phyloP scores from a whole-genome alignment of 176 grass and related monocot species.

The Triticum timopheevii region DNA sequence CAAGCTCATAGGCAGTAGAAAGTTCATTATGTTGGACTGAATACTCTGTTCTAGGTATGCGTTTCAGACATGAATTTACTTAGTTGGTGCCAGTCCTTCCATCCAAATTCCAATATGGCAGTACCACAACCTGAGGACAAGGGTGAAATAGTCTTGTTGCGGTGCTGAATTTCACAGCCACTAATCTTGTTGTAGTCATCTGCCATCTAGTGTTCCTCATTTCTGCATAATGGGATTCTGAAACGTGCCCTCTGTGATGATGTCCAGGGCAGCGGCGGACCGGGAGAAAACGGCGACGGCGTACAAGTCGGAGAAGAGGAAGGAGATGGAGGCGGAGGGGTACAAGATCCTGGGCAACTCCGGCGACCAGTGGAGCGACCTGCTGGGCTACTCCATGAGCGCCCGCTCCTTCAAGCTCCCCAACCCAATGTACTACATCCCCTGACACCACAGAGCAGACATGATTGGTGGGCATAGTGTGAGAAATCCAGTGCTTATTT shows the following conservation, averaged over 20 bases:
- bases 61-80: background rate
- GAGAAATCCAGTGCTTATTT: conserved; percentile 33
- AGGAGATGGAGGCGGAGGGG: conserved; percentile 58
- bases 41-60: background rate
- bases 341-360: conserved; percentile 82
- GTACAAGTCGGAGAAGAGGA: conserved; percentile 75
- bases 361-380: conserved; percentile 86
- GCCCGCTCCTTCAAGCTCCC: conserved; percentile 82
- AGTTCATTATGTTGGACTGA: background rate
- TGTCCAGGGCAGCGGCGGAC: conserved; percentile 54
- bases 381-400: conserved; percentile 60
- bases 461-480: background rate
- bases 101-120: background rate
- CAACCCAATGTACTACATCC: conserved; percentile 83
- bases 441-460: conserved; percentile 11
- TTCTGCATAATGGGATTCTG: conserved; percentile 6
- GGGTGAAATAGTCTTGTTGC: too few species aligned
- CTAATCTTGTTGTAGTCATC: background rate
- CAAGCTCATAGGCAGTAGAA: too few species aligned
- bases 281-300: conserved; percentile 43
- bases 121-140: background rate
- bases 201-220: background rate
- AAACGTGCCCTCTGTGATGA: background rate
- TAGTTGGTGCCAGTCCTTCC: background rate
- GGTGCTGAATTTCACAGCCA: background rate